These are phyloP conservation scores for Lodderomyces orthopsilosis DNA, from an alignment of 1,139 yeast genomes.

Conservation along the genomic window DNA sequence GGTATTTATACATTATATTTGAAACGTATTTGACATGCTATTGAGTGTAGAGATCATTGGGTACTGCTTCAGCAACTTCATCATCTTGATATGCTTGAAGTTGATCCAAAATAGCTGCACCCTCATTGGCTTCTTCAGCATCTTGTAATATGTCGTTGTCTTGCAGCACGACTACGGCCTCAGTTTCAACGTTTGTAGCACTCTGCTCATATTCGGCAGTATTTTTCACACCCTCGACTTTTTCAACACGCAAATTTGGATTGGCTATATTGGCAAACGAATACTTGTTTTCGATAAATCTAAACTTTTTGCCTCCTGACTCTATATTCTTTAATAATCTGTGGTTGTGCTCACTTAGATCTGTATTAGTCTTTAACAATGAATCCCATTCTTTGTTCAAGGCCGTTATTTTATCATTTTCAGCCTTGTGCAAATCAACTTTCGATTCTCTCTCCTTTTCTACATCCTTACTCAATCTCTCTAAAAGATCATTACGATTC, in stretches of 20 bases:
- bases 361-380: neutral
- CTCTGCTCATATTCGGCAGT: neutral
- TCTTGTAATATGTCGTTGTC: slow-evolving; percentile 8
- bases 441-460: neutral
- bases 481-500: slow-evolving; percentile 17
- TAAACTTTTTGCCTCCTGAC: neutral
- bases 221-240: neutral
- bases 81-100: neutral
- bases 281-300: neutral
- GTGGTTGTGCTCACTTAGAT: neutral
- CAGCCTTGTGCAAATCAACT: neutral
- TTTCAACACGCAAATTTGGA: neutral
- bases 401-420: neutral
- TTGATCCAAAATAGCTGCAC: neutral
- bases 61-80: neutral
- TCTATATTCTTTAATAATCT: neutral
- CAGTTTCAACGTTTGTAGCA: slow-evolving; percentile 7
- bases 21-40: too few species aligned
- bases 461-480: slow-evolving; percentile 14
- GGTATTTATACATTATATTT: too few species aligned
- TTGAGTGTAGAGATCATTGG: neutral
- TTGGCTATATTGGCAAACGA: neutral
- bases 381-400: neutral
- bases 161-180: neutral
- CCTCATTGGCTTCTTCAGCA: neutral